These are phyloP conservation scores for Suhomyces canberraensis DNA, from an alignment of 805 yeast genomes.

Conservation along the genomic window DNA sequence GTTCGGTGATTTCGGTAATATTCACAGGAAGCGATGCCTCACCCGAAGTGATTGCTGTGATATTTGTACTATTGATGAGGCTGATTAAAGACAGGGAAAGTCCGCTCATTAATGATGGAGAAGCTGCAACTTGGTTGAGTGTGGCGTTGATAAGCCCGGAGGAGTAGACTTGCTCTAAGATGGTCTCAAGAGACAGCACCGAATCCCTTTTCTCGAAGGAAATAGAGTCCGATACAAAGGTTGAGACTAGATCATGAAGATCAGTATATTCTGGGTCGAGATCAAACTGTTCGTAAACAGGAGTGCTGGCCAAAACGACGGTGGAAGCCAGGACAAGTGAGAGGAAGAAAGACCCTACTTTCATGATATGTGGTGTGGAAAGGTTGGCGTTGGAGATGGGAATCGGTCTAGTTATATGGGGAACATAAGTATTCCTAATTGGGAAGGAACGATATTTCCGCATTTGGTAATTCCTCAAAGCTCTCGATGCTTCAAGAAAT, in stretches of 20 bases:
- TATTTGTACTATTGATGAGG: neutral
- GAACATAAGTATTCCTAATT: no score
- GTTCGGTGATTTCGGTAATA: constrained; percentile 17
- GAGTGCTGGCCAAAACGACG: neutral
- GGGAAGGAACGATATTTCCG: no score
- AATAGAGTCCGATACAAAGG: neutral
- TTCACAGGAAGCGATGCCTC: constrained; percentile 15
- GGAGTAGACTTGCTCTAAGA: constrained; percentile 14
- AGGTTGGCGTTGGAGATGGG: no score
- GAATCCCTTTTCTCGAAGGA: constrained; percentile 3
- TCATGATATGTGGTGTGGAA: no score
- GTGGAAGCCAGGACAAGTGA: neutral
- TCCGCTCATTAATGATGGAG: constrained; percentile 26
- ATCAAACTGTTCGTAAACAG: constrained; percentile 2
- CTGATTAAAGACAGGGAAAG: constrained; percentile 20
- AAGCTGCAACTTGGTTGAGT: constrained; percentile 29
- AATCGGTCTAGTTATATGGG: no score
- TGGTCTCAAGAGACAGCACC: constrained; percentile 1
- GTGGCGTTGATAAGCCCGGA: constrained; percentile 24
- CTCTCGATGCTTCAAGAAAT: no score
- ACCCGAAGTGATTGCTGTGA: neutral
- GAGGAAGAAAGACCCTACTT: no score
- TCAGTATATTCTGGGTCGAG: constrained; percentile 5
- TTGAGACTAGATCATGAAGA: constrained; percentile 1
- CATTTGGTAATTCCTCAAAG: no score